Conservation (phyloP, 2,329 filamentous ascomycete genomes). For the Aspergillus intermedius region DNA sequence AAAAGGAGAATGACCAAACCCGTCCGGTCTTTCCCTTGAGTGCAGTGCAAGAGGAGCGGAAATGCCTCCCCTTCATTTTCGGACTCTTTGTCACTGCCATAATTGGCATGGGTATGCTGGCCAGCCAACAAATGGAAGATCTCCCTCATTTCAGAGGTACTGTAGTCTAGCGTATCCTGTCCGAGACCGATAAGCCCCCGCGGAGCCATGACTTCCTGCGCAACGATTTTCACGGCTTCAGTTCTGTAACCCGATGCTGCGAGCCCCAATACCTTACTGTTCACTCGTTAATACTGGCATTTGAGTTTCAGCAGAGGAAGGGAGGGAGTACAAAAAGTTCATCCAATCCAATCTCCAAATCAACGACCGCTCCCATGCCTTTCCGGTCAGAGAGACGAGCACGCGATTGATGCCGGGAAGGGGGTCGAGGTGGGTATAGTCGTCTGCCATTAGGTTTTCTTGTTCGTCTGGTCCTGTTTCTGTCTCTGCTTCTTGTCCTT, state of each 20-base stretch:
- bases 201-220: conserved; percentile 62
- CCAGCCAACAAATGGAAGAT: conserved; percentile 61
- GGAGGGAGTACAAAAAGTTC: conserved; percentile 51
- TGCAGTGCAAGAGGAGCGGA: conserved; percentile 72
- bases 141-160: conserved; percentile 56
- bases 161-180: conserved; percentile 62
- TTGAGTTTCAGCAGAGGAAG: background rate
- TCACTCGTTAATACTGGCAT: background rate
- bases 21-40: conserved; percentile 80
- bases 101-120: background rate
- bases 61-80: conserved; percentile 41
- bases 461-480: too few species aligned
- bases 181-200: conserved; percentile 66
- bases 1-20: conserved; percentile 65
- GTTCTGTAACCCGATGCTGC: conserved; percentile 62
- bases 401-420: conserved; percentile 60
- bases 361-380: conserved; percentile 61
- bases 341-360: conserved; percentile 62
- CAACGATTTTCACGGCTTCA: conserved; percentile 63
- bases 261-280: conserved; percentile 55
- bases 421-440: conserved; percentile 50
- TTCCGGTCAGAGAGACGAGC: conserved; percentile 68
- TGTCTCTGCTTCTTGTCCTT: too few species aligned
- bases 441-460: conserved; percentile 5
- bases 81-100: background rate